phyloP scores from a whole-genome alignment of 345 rosid species.

The Hypericum perforatum region DNA sequence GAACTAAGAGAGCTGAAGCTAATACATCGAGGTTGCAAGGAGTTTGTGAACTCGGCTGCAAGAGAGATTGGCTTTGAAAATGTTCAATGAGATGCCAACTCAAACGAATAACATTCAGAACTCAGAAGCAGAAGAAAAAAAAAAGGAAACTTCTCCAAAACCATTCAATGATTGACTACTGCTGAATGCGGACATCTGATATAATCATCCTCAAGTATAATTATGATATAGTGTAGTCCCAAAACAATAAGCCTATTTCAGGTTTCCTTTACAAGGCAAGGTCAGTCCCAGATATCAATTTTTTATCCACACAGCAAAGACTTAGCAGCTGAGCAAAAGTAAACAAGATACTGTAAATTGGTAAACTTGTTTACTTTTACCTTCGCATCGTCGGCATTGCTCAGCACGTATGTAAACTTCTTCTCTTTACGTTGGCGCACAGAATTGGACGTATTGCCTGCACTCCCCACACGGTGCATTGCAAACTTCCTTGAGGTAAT shows the following conservation, averaged over 20 bases:
- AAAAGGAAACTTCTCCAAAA: constrained; percentile 2
- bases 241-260: too few species aligned
- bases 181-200: too few species aligned
- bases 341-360: not conserved
- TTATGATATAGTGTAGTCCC: too few species aligned
- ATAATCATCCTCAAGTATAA: too few species aligned
- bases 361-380: constrained; percentile 20
- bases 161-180: too few species aligned
- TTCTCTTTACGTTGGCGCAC: constrained; percentile 92
- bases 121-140: not conserved
- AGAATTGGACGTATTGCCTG: constrained; percentile 79
- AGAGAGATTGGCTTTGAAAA: not conserved
- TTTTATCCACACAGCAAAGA: not conserved
- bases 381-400: constrained; percentile 63
- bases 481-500: constrained; percentile 33
- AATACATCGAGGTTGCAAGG: too few species aligned
- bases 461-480: constrained; percentile 99
- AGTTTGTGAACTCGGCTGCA: too few species aligned
- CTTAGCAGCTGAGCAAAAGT: not conserved
- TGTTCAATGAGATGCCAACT: not conserved
- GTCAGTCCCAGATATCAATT: too few species aligned
- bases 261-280: too few species aligned
- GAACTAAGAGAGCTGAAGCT: not conserved
- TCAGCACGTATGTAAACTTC: constrained; percentile 84
- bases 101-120: not conserved